phyloP scores from a whole-genome alignment of 257 asterid species.

The Ehretia macrophylla region DNA sequence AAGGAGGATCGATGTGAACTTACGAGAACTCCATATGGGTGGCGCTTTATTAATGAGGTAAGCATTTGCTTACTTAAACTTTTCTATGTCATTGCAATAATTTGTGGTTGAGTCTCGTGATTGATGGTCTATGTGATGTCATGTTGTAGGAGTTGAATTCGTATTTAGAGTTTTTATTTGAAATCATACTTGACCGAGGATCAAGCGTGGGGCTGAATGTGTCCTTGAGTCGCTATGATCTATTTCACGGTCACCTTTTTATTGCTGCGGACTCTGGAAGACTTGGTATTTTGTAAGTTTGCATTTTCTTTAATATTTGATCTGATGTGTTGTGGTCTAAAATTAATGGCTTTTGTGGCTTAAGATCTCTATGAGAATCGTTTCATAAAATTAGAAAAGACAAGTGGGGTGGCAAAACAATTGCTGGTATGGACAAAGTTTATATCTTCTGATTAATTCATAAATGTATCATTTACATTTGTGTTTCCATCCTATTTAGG shows the following conservation, averaged over 20 bases:
- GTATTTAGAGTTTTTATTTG: slow-evolving; percentile 58
- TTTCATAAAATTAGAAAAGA: no score
- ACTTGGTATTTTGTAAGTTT: slow-evolving; percentile 93
- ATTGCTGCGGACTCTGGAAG: slow-evolving; percentile 70
- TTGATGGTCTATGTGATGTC: slow-evolving; percentile 20
- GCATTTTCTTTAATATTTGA: background rate
- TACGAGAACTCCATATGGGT: slow-evolving; percentile 72
- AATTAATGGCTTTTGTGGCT: background rate
- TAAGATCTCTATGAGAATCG: no score
- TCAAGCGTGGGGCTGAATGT: slow-evolving; percentile 76
- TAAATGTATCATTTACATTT: no score
- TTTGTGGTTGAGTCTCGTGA: slow-evolving; percentile 2
- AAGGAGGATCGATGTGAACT: slow-evolving; percentile 67
- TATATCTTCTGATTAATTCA: no score
- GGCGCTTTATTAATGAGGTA: slow-evolving; percentile 66
- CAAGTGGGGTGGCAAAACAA: no score
- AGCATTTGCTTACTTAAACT: background rate
- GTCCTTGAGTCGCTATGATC: slow-evolving; percentile 77
- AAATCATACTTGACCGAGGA: slow-evolving; percentile 64
- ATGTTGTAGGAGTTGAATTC: slow-evolving; percentile 84
- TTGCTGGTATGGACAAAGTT: no score
- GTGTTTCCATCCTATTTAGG: no score
- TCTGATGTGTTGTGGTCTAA: background rate
- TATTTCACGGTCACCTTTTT: slow-evolving; percentile 91
- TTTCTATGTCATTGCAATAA: background rate